These are phyloP conservation scores for Epichloe scottii DNA, from an alignment of 2,329 filamentous ascomycete genomes.

Conservation along the genomic window DNA sequence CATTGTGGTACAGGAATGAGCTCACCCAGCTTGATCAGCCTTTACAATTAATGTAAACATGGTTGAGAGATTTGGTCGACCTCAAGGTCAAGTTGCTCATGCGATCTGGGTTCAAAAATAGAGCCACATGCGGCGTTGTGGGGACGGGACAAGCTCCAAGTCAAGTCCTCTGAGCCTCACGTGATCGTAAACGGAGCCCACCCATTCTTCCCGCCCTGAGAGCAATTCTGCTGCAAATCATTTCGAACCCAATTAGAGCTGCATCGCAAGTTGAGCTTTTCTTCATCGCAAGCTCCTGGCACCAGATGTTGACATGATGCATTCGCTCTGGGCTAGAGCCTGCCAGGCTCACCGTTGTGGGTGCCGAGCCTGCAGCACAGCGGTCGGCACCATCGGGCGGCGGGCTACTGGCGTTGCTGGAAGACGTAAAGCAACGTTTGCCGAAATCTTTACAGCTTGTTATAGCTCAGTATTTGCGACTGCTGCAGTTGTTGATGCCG, in stretches of 20 bases:
- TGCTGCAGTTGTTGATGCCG: constrained; percentile 49
- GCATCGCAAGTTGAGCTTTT: background rate
- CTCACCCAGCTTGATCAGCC: constrained; percentile 58
- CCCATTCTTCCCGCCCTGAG: too few species aligned
- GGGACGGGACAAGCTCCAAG: too few species aligned
- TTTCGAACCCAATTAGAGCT: background rate
- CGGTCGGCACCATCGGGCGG: constrained; percentile 34
- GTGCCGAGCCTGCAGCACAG: constrained; percentile 48
- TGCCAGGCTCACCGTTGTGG: constrained; percentile 50
- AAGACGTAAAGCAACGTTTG: constrained; percentile 35
- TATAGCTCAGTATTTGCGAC: constrained; percentile 57
- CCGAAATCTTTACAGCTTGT: constrained; percentile 50
- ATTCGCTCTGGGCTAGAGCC: constrained; percentile 55
- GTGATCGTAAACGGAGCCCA: background rate
- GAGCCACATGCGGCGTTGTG: too few species aligned
- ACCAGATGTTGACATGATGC: constrained; percentile 38
- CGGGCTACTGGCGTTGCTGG: constrained; percentile 36
- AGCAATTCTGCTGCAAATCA: too few species aligned
- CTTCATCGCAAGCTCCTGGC: background rate
- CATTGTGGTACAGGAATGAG: background rate
- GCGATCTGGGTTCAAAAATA: background rate
- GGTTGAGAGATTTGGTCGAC: background rate
- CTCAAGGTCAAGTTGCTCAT: background rate
- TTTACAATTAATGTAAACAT: constrained; percentile 58
- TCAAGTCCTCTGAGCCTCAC: background rate